phyloP scores from a whole-genome alignment of 2,329 filamentous ascomycete species.

The Leptographium radiaticola region DNA sequence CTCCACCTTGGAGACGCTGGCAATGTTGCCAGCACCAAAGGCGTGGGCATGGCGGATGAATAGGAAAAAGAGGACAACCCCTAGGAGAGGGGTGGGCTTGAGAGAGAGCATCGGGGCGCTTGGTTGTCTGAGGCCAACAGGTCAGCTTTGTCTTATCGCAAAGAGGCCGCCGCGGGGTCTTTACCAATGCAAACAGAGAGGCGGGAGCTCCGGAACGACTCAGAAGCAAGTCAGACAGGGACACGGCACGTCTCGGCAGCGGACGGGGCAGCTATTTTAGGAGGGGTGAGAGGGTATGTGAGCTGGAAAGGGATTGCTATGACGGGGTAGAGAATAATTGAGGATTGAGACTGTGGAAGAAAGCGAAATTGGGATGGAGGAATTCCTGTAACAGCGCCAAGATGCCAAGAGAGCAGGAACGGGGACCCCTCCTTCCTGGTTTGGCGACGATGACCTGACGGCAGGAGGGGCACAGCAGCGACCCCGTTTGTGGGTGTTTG shows the following conservation, averaged over 20 bases:
- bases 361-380: not conserved
- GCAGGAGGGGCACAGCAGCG: not conserved
- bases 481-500: not conserved
- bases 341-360: not conserved
- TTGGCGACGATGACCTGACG: conserved; percentile 2
- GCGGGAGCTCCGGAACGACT: not conserved
- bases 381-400: conserved; percentile 9
- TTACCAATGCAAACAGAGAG: not conserved
- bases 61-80: conserved; percentile 48
- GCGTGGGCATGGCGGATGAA: conserved; percentile 58
- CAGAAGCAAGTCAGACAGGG: too few species aligned
- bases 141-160: not conserved
- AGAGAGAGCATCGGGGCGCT: conserved; percentile 30
- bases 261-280: not conserved
- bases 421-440: conserved; percentile 9
- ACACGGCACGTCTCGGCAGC: not conserved
- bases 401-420: conserved; percentile 9
- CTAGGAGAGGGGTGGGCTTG: conserved; percentile 37
- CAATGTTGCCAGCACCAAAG: conserved; percentile 84
- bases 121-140: too few species aligned
- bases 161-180: not conserved
- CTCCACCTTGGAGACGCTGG: conserved; percentile 65
- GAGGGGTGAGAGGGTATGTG: not conserved
- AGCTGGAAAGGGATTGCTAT: not conserved
- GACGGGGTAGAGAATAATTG: not conserved